Conservation (phyloP, 345 rosid genomes). For the Euphorbia lathyris region DNA sequence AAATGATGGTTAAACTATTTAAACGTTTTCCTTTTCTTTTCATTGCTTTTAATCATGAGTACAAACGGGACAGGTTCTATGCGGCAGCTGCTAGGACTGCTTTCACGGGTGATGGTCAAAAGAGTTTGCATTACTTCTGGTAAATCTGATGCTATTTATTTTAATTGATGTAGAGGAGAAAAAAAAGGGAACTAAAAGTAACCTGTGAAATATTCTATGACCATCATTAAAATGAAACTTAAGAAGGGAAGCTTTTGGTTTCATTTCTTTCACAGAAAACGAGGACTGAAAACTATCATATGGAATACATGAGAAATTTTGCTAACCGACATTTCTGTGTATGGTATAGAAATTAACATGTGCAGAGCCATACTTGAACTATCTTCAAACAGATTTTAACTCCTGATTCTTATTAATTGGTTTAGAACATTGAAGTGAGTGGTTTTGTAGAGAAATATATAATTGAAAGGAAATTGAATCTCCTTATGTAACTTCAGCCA, state of each 20-base stretch:
- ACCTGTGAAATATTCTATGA: no score
- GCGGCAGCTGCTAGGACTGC: conserved; percentile 91
- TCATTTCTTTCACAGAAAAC: background rate
- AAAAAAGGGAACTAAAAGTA: no score
- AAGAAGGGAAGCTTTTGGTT: background rate
- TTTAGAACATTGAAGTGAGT: no score
- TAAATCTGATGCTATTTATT: conserved; percentile 28
- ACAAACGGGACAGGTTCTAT: conserved; percentile 62
- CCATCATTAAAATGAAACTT: background rate
- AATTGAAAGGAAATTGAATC: no score
- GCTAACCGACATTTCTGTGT: background rate
- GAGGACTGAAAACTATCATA: background rate
- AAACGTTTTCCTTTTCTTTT: background rate
- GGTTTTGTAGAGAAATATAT: no score
- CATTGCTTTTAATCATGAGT: background rate
- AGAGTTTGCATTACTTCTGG: conserved; percentile 96
- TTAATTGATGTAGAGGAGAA: background rate
- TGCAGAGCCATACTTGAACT: background rate
- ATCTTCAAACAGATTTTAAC: background rate
- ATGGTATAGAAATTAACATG: background rate
- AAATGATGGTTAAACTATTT: conserved; percentile 14
- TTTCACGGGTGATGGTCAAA: conserved; percentile 90
- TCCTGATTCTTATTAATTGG: background rate
- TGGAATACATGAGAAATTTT: background rate
- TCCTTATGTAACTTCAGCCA: background rate